These are phyloP conservation scores for Nephelium lappaceum DNA, from an alignment of 345 rosid genomes.

Conservation along the genomic window DNA sequence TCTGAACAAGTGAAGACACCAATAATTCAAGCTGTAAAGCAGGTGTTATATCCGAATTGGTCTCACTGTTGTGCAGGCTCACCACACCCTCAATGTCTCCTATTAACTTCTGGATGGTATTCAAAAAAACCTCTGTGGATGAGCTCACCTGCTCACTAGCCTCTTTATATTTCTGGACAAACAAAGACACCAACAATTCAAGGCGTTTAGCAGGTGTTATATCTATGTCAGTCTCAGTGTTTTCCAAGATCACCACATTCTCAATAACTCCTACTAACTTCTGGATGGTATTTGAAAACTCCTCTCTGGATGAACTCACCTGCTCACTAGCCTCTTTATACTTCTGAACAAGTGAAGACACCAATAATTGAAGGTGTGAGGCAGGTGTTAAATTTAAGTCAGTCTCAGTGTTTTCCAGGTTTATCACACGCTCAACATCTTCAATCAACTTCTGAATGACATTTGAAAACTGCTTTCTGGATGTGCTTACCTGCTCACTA, in stretches of 20 bases:
- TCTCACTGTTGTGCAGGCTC: conserved; percentile 45
- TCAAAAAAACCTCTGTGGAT: conserved; percentile 15
- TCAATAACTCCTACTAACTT: conserved; percentile 4
- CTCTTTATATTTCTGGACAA: not conserved
- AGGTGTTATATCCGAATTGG: conserved; percentile 40
- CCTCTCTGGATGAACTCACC: not conserved
- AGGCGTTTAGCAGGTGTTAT: not conserved
- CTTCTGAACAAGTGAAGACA: conserved; percentile 7
- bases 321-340: not conserved
- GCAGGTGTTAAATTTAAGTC: conserved; percentile 43
- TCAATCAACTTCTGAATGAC: conserved; percentile 55
- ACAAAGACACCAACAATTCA: not conserved
- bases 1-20: conserved; percentile 66
- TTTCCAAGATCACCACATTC: not conserved
- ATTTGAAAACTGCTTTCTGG: conserved; percentile 18
- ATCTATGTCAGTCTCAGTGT: not conserved
- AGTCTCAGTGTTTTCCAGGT: conserved; percentile 45
- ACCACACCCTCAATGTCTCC: conserved; percentile 59
- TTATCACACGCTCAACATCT: conserved; percentile 57
- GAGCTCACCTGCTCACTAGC: not conserved
- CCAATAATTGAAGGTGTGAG: not conserved
- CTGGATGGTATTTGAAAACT: not conserved
- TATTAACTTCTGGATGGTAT: conserved; percentile 54
- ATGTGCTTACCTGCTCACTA: not conserved
- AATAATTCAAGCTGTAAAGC: conserved; percentile 55